Percentiles rank a stretch among this genome's conserved stretches.
phyloP scores from a whole-genome alignment of 73 alveolate species.

The Paramecium biaurelia region DNA sequence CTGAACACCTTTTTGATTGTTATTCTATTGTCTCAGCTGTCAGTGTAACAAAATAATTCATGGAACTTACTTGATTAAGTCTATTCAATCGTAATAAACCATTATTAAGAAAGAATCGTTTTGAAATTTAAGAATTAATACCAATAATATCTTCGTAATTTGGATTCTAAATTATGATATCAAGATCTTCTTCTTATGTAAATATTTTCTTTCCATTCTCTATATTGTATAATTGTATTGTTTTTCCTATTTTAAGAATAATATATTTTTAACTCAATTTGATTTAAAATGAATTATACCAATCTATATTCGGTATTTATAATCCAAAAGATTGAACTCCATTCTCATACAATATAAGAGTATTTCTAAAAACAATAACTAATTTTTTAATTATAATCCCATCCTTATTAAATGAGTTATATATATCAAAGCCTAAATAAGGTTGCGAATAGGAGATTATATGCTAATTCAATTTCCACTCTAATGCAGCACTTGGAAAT shows the following conservation, averaged over 20 bases:
- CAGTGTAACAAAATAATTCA: neutral
- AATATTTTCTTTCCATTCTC: neutral
- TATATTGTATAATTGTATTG: neutral
- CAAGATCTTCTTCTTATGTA: neutral
- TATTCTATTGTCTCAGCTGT: neutral
- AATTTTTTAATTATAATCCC: neutral
- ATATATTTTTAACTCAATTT: neutral
- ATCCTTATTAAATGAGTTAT: neutral
- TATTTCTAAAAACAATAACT: neutral
- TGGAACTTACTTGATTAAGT: neutral
- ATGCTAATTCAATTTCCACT: neutral
- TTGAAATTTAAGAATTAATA: neutral
- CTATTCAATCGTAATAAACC: neutral
- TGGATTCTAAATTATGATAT: neutral
- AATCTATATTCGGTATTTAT: neutral
- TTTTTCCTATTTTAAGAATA: neutral
- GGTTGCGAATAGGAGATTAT: neutral
- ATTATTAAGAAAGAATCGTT: neutral
- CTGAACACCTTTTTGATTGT: neutral
- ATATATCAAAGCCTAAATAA: neutral
- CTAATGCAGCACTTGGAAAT: too few species aligned
- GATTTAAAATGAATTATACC: neutral
- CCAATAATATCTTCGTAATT: conserved; percentile 1
- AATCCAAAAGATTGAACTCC: neutral
- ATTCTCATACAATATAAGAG: neutral